These are phyloP conservation scores for Calocybe indica DNA, from an alignment of 768 basidiomycete genomes.

Conservation along the genomic window DNA sequence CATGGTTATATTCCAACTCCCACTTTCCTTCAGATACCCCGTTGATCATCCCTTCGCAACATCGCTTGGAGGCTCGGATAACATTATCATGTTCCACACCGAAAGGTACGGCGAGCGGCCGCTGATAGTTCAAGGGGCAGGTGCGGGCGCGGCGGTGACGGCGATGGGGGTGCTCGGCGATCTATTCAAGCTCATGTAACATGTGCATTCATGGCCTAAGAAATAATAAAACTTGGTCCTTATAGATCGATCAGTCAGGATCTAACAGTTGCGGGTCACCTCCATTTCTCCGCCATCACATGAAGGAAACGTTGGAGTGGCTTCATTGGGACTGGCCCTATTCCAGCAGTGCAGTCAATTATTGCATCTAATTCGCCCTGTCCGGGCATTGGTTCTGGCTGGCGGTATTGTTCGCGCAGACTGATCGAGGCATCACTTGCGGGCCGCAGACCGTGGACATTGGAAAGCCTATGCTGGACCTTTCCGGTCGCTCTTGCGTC, in stretches of 20 bases:
- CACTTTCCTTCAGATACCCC: conserved; percentile 59
- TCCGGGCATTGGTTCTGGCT: too few relatives aligned
- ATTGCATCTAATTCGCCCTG: too few relatives aligned
- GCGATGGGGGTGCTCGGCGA: conserved; percentile 97
- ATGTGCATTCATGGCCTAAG: not conserved
- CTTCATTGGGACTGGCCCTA: too few relatives aligned
- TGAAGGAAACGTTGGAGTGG: too few relatives aligned
- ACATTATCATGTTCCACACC: conserved; percentile 97
- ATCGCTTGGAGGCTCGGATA: conserved; percentile 92
- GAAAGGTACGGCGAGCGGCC: conserved; percentile 85
- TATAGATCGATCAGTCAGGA: too few relatives aligned
- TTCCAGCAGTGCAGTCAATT: too few relatives aligned
- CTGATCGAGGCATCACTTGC: too few relatives aligned
- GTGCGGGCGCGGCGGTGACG: conserved; percentile 96
- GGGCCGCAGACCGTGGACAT: conserved; percentile 20
- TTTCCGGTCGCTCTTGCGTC: conserved; percentile 26
- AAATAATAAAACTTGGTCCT: too few relatives aligned
- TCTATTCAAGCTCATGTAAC: conserved; percentile 51
- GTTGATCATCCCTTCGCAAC: conserved; percentile 91
- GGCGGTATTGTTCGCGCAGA: too few relatives aligned
- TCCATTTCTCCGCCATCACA: too few relatives aligned
- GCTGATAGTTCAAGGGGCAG: conserved; percentile 91
- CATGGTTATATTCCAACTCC: not conserved
- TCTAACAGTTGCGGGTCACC: too few relatives aligned
- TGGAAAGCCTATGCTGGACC: conserved; percentile 22